Conservation (phyloP, 345 rosid species). For the Combretum micranthum region DNA sequence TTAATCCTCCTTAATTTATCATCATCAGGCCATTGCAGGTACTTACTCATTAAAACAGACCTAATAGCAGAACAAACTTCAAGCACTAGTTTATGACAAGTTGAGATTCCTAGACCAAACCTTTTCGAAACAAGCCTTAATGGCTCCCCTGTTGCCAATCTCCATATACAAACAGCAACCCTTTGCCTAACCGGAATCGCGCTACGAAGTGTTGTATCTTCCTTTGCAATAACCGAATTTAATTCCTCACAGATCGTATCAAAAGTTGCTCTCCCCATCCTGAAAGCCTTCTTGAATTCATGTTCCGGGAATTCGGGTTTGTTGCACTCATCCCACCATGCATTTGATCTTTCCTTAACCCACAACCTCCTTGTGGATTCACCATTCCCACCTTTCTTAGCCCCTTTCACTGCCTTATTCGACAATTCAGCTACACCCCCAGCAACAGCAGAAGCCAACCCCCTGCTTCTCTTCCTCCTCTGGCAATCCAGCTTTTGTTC, state of each 20-base stretch:
- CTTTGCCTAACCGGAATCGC: slow-evolving; percentile 92
- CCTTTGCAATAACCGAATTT: slow-evolving; percentile 72
- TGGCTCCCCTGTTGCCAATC: slow-evolving; percentile 41
- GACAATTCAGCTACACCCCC: slow-evolving; percentile 16
- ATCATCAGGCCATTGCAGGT: slow-evolving; percentile 23
- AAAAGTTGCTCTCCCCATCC: slow-evolving; percentile 79
- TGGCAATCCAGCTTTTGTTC: slow-evolving; percentile 30
- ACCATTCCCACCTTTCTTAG: slow-evolving; percentile 2
- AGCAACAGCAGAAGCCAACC: slow-evolving; percentile 26
- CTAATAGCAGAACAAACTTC: slow-evolving; percentile 20
- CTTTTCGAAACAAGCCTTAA: slow-evolving; percentile 20
- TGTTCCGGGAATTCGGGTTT: slow-evolving; percentile 66
- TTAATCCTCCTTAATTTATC: slow-evolving; percentile 5
- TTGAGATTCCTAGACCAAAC: slow-evolving; percentile 23
- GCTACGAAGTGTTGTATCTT: slow-evolving; percentile 73
- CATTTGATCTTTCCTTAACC: slow-evolving; percentile 79
- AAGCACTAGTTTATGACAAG: slow-evolving; percentile 23
- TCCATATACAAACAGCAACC: slow-evolving; percentile 91
- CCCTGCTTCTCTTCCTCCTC: slow-evolving; percentile 53
- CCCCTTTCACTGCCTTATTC: slow-evolving; percentile 11
- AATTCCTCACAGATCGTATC: slow-evolving; percentile 77
- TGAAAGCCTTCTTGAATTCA: slow-evolving; percentile 70
- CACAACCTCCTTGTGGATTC: slow-evolving; percentile 46
- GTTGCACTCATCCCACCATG: slow-evolving; percentile 96
- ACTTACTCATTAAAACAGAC: slow-evolving; percentile 18